These are phyloP conservation scores for Gymnopus androsaceus DNA, from an alignment of 1,284 basidiomycete genomes.

Conservation along the genomic window DNA sequence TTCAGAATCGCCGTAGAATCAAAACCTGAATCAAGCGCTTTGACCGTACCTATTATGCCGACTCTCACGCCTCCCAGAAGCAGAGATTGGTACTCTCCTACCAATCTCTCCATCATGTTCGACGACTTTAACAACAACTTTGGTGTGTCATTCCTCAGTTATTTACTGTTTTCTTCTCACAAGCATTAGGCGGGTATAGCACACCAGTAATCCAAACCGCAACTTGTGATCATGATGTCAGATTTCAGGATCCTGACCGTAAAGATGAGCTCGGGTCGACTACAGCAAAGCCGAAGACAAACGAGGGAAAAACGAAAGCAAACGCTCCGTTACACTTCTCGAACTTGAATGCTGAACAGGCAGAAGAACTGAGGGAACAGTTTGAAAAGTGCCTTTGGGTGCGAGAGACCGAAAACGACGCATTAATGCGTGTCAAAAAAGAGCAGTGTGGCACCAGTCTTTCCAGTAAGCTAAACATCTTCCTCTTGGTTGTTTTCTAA, in stretches of 20 bases:
- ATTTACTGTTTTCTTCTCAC: not conserved
- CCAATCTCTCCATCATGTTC: not conserved
- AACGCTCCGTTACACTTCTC: not conserved
- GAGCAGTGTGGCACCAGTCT: slow-evolving; percentile 51
- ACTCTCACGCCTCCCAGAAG: no score
- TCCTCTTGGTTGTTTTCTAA: not conserved
- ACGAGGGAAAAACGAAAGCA: slow-evolving; percentile 7
- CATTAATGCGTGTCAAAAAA: slow-evolving; percentile 46
- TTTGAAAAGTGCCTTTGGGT: slow-evolving; percentile 58
- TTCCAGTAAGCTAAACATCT: slow-evolving; percentile 40
- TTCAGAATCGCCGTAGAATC: no score
- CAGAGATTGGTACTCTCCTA: no score
- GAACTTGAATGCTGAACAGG: slow-evolving; percentile 30
- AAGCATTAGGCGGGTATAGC: not conserved
- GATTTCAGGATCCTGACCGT: slow-evolving; percentile 4
- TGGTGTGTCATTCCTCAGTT: not conserved
- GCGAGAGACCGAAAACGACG: slow-evolving; percentile 65
- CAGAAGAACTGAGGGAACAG: slow-evolving; percentile 50
- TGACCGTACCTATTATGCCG: no score
- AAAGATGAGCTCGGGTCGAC: not conserved
- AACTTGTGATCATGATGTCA: not conserved
- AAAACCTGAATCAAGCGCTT: no score
- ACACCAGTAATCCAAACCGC: not conserved
- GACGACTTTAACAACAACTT: slow-evolving; percentile 8
- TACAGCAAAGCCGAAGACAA: not conserved